phyloP scores from a whole-genome alignment of 2,329 filamentous ascomycete species.

The Colletotrichum sp. region DNA sequence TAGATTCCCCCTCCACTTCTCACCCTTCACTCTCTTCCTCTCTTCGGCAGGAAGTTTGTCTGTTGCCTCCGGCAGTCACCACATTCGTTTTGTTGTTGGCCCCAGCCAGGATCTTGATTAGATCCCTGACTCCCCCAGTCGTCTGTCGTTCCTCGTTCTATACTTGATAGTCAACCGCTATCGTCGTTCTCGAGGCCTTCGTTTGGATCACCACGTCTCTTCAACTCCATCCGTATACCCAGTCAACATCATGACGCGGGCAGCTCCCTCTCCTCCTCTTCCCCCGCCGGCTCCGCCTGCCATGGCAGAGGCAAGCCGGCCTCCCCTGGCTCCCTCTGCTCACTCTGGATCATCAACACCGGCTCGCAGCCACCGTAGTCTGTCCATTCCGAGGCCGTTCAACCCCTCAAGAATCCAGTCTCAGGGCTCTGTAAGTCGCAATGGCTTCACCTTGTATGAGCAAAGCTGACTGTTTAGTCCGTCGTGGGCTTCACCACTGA shows the following conservation, averaged over 20 bases:
- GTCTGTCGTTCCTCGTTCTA: constrained; percentile 2
- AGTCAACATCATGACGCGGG: neutral
- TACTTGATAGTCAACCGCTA: neutral
- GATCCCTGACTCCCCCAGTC: constrained; percentile 5
- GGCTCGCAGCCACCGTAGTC: constrained; percentile 17
- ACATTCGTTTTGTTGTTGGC: constrained; percentile 21
- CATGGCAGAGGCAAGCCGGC: constrained; percentile 1
- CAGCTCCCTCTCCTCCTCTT: neutral
- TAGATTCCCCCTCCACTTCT: constrained; percentile 17
- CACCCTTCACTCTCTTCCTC: neutral
- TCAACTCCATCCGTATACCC: neutral
- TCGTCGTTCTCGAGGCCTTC: neutral
- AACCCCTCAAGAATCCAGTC: constrained; percentile 10
- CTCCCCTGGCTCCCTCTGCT: neutral
- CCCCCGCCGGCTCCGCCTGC: neutral
- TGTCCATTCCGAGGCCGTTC: constrained; percentile 14
- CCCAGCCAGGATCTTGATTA: constrained; percentile 15
- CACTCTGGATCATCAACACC: neutral
- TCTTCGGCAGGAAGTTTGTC: constrained; percentile 9
- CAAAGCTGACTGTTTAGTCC: constrained; percentile 28
- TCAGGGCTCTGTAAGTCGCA: constrained; percentile 7
- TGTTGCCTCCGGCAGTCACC: constrained; percentile 21
- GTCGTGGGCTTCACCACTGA: constrained; percentile 33
- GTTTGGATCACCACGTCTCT: neutral
- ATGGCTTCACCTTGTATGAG: neutral